phyloP scores from a whole-genome alignment of 371 early-diverging fungal genomes.

The Mucor racemosus region DNA sequence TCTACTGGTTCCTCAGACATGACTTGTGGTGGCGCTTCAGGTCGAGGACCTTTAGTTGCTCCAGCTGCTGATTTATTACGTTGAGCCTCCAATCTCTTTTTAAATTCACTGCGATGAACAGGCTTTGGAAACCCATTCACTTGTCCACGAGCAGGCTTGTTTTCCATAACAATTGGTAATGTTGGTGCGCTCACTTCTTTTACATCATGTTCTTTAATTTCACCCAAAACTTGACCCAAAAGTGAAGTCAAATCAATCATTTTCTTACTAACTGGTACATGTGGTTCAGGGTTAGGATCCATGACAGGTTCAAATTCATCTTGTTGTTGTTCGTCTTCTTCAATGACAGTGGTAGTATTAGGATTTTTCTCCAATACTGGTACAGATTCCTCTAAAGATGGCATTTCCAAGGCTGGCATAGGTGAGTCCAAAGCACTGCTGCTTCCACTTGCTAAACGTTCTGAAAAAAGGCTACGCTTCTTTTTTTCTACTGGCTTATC shows the following conservation, averaged over 20 bases:
- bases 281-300: conserved; percentile 37
- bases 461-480: conserved; percentile 49
- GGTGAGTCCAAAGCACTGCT: conserved; percentile 11
- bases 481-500: conserved; percentile 21
- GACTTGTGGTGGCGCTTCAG: conserved; percentile 24
- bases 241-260: conserved; percentile 56
- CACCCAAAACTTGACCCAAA: conserved; percentile 50
- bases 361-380: conserved; percentile 11
- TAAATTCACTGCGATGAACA: conserved; percentile 56
- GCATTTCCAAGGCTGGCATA: conserved; percentile 22
- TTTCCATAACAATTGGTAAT: conserved; percentile 15
- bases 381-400: conserved; percentile 3
- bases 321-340: conserved; percentile 16
- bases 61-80: conserved; percentile 9
- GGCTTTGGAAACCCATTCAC: conserved; percentile 60
- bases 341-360: not conserved
- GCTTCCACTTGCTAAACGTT: conserved; percentile 25
- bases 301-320: conserved; percentile 29
- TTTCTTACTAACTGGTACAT: conserved; percentile 43
- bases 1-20: conserved; percentile 7
- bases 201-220: conserved; percentile 53
- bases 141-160: conserved; percentile 32
- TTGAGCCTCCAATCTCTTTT: conserved; percentile 33
- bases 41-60: conserved; percentile 11
- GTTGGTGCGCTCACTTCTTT: conserved; percentile 33